Percentiles rank a stretch among this genome's conserved stretches.
Evolutionary conservation across 495 filamentous ascomycete species (phyloP).

Genomic region (Gamarada debralockiae): DNA sequence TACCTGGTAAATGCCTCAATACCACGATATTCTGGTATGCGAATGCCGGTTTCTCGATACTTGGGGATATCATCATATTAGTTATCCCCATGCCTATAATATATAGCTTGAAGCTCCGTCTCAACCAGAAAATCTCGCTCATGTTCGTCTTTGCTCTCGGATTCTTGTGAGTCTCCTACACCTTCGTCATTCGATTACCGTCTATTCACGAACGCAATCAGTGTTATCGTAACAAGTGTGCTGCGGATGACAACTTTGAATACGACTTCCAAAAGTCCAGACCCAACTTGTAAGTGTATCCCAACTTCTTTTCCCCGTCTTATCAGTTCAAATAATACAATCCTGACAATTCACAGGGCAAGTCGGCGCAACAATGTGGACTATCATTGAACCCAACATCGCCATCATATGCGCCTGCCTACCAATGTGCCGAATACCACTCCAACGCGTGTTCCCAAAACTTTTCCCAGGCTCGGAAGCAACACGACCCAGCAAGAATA

Average conservation of each 20-base stretch:
- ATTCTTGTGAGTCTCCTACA: background rate
- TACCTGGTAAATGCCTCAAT: slow-evolving; percentile 49
- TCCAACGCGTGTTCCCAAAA: slow-evolving; percentile 1
- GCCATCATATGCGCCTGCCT: slow-evolving; percentile 15
- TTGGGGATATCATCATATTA: slow-evolving; percentile 53
- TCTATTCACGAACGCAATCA: background rate
- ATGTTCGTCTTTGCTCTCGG: slow-evolving; percentile 54
- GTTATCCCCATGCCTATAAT: slow-evolving; percentile 53
- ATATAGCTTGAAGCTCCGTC: slow-evolving; percentile 44
- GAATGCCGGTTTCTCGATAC: slow-evolving; percentile 51
- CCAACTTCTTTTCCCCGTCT: background rate
- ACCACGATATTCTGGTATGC: slow-evolving; percentile 40
- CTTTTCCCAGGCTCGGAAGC: background rate
- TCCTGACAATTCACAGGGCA: slow-evolving; percentile 10
- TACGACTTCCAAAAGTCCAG: background rate
- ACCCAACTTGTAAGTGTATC: slow-evolving; percentile 3
- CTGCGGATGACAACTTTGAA: background rate
- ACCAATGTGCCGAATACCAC: slow-evolving; percentile 1
- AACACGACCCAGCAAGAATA: background rate
- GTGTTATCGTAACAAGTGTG: background rate
- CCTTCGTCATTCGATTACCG: background rate
- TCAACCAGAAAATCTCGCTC: slow-evolving; percentile 46
- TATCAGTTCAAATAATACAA: background rate
- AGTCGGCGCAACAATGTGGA: slow-evolving; percentile 18
- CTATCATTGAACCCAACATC: slow-evolving; percentile 4